phyloP scores from a whole-genome alignment of 805 yeast genomes.

The Zygotorulaspora danielsina region DNA sequence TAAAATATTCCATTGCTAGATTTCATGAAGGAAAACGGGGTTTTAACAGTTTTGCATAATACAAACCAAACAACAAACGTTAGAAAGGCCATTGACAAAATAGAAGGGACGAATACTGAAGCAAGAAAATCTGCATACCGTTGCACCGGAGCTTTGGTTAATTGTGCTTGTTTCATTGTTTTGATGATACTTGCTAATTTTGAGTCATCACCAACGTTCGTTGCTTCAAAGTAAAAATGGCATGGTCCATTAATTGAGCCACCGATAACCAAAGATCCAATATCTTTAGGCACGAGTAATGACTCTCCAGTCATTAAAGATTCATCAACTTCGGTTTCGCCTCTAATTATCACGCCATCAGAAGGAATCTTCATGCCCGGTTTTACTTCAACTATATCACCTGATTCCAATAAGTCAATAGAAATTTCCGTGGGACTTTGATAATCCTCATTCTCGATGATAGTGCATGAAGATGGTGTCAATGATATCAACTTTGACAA shows the following conservation, averaged over 20 bases:
- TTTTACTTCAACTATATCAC: slow-evolving; percentile 69
- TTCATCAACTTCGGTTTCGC: slow-evolving; percentile 83
- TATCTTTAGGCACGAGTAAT: slow-evolving; percentile 58
- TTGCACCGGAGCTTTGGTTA: slow-evolving; percentile 86
- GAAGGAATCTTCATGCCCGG: slow-evolving; percentile 92
- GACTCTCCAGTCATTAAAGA: slow-evolving; percentile 91
- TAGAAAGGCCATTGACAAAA: slow-evolving; percentile 53
- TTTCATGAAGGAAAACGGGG: slow-evolving; percentile 49
- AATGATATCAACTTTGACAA: slow-evolving; percentile 73
- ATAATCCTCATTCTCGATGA: slow-evolving; percentile 43
- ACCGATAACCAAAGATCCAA: slow-evolving; percentile 68
- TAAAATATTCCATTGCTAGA: slow-evolving; percentile 51
- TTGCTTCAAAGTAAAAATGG: slow-evolving; percentile 61
- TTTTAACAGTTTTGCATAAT: slow-evolving; percentile 34
- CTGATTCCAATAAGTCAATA: slow-evolving; percentile 69
- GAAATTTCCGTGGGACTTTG: slow-evolving; percentile 42
- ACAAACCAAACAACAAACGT: slow-evolving; percentile 66
- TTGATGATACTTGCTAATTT: slow-evolving; percentile 82
- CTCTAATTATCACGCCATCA: slow-evolving; percentile 77
- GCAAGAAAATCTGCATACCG: slow-evolving; percentile 82
- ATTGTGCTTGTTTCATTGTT: slow-evolving; percentile 85
- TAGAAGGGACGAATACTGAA: slow-evolving; percentile 75
- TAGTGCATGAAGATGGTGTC: slow-evolving; percentile 71
- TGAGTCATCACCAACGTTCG: slow-evolving; percentile 74
- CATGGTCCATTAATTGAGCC: slow-evolving; percentile 88